Conservation (phyloP, 345 rosid species). For the Euphorbia tirucalli region DNA sequence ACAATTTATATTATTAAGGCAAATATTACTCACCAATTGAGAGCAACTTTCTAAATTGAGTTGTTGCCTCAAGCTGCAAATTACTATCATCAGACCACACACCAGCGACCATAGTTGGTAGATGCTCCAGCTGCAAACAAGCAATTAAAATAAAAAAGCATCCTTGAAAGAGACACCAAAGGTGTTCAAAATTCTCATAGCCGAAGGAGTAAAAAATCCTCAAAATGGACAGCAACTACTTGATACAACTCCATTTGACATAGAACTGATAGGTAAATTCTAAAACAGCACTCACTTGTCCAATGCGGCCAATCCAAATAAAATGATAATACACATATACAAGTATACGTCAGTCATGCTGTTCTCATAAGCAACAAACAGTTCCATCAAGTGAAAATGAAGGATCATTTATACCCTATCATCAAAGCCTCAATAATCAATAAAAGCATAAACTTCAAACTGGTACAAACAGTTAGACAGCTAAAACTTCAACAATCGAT, state of each 20-base stretch:
- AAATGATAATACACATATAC: neutral
- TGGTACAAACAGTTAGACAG: neutral
- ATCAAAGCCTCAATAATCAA: neutral
- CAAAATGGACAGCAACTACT: neutral
- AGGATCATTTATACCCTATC: neutral
- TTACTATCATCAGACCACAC: conserved; percentile 56
- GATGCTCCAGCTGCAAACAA: conserved; percentile 57
- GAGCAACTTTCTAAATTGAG: conserved; percentile 76
- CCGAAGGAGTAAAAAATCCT: neutral
- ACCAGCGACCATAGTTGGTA: conserved; percentile 69
- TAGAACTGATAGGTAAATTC: neutral
- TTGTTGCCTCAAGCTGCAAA: conserved; percentile 73
- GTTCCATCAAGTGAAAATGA: neutral
- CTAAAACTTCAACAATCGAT: neutral
- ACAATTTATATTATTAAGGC: neutral
- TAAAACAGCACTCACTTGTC: neutral
- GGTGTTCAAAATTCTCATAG: neutral
- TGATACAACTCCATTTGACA: neutral
- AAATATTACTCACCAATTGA: conserved; percentile 56
- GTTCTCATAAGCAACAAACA: neutral
- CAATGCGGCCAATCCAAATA: neutral
- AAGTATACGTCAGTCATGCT: neutral
- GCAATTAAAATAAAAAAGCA: neutral
- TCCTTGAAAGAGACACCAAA: neutral
- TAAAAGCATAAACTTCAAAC: neutral